Conservation (phyloP, 306 rosid genomes). For the Casuarina cunninghamiana region DNA sequence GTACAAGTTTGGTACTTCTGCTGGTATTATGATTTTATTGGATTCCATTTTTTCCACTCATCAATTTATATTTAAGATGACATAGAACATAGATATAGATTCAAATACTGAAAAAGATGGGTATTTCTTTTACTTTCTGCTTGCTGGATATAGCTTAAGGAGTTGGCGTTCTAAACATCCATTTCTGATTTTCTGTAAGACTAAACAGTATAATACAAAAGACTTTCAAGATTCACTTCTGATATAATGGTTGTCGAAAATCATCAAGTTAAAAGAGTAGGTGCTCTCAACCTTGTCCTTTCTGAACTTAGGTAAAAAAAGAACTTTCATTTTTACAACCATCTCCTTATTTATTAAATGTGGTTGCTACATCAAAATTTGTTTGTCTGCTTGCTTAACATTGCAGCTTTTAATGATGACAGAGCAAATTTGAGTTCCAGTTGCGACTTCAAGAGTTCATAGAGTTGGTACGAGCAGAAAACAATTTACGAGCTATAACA, state of each 20-base stretch:
- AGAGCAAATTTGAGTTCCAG: constrained; percentile 95
- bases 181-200: not conserved
- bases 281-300: not conserved
- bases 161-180: not conserved
- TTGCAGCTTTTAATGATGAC: constrained; percentile 43
- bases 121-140: not conserved
- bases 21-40: not conserved
- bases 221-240: not conserved
- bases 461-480: constrained; percentile 93
- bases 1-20: not conserved
- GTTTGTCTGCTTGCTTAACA: constrained; percentile 24
- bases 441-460: constrained; percentile 95
- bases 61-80: not conserved
- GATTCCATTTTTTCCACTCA: not conserved
- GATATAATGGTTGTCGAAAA: not conserved
- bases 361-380: not conserved
- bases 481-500: constrained; percentile 70
- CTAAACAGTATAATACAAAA: not conserved
- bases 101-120: not conserved
- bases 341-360: not conserved
- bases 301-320: not conserved
- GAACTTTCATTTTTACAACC: not conserved
- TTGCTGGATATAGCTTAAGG: not conserved
- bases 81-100: not conserved
- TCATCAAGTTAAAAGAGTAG: not conserved